These are phyloP conservation scores for Cyclotella choctawhatcheeana DNA, from an alignment of 108 stramenopile species.

Conservation along the genomic window DNA sequence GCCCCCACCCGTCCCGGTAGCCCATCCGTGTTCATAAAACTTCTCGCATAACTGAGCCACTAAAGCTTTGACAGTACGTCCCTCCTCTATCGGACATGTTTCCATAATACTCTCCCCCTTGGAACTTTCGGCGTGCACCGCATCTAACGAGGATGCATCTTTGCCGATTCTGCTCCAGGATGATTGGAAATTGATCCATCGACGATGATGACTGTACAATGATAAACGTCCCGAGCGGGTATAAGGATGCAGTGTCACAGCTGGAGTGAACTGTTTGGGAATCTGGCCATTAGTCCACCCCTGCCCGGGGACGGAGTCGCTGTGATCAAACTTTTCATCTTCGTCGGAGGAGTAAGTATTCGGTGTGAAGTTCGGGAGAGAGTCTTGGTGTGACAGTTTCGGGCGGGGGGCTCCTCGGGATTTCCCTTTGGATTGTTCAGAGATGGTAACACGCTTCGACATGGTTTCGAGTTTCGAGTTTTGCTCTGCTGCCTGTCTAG, in stretches of 20 bases:
- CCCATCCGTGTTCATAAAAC: slow-evolving; percentile 92
- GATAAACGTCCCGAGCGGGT: slow-evolving; percentile 73
- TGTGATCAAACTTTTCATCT: slow-evolving; percentile 35
- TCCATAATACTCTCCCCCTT: slow-evolving; percentile 31
- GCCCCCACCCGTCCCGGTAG: slow-evolving; percentile 94
- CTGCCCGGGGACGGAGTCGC: slow-evolving; percentile 46
- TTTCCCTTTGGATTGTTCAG: neutral
- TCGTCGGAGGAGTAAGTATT: slow-evolving; percentile 44
- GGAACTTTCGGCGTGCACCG: slow-evolving; percentile 33
- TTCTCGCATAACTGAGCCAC: slow-evolving; percentile 87
- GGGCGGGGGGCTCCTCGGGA: slow-evolving; percentile 1
- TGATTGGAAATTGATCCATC: slow-evolving; percentile 74
- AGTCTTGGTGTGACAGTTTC: slow-evolving; percentile 30
- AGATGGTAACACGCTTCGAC: slow-evolving; percentile 21
- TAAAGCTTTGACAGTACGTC: slow-evolving; percentile 54
- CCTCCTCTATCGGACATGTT: slow-evolving; percentile 51
- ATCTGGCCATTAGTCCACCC: slow-evolving; percentile 87
- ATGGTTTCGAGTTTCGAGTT: neutral
- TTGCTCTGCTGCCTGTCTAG: too few species aligned
- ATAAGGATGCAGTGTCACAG: slow-evolving; percentile 51
- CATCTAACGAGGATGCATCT: slow-evolving; percentile 42
- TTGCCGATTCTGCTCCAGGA: slow-evolving; percentile 80
- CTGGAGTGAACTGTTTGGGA: slow-evolving; percentile 34
- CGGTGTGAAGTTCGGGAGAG: slow-evolving; percentile 38
- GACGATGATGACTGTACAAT: slow-evolving; percentile 67